Evolutionary conservation across 441 rosid genomes (phyloP).

Genomic region (Populus hybrid): DNA sequence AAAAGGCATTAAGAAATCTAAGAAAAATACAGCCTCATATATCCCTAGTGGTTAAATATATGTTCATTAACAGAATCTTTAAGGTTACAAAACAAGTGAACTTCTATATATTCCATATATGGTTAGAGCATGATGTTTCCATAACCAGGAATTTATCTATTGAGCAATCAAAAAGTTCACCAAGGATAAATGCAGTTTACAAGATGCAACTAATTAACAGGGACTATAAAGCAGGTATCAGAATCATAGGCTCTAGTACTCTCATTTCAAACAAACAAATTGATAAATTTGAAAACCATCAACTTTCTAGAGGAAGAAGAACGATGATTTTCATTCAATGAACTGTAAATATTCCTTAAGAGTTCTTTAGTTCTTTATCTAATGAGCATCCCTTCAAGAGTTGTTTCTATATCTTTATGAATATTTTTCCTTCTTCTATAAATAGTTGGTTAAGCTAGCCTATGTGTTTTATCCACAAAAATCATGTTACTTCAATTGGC

Average conservation of each 20-base stretch:
- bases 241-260: not conserved
- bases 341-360: not conserved
- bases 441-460: not conserved
- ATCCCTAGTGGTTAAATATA: not conserved
- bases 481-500: not conserved
- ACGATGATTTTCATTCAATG: not conserved
- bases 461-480: not conserved
- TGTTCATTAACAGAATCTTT: not conserved
- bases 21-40: not conserved
- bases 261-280: not conserved
- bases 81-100: not conserved
- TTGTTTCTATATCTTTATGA: not conserved
- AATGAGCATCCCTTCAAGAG: not conserved
- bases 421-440: not conserved
- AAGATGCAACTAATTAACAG: not conserved
- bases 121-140: not conserved
- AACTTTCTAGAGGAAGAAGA: not conserved
- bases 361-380: not conserved
- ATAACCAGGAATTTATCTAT: not conserved
- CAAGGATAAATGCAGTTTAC: not conserved
- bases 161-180: not conserved
- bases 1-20: not conserved
- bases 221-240: not conserved
- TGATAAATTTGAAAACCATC: not conserved
- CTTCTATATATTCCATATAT: not conserved